Conservation (phyloP, 371 early-diverging fungal species). For the Mucor plumbeus region DNA sequence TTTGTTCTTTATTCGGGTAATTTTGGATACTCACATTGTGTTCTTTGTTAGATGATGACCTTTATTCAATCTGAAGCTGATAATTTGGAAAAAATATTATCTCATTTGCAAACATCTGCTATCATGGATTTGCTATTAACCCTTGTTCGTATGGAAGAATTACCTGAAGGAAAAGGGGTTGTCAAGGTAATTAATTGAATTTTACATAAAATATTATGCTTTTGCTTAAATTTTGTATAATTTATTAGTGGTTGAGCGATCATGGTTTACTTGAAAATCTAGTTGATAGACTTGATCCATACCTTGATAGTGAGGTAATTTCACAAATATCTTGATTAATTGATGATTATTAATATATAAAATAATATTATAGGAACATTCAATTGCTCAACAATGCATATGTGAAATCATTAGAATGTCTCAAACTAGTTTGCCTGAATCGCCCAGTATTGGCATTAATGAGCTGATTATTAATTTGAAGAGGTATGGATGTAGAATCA, state of each 20-base stretch:
- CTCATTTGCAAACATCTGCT: conserved; percentile 84
- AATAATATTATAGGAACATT: conserved; percentile 68
- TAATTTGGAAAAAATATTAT: conserved; percentile 64
- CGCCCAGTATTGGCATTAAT: conserved; percentile 74
- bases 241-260: conserved; percentile 79
- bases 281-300: conserved; percentile 81
- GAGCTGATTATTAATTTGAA: conserved; percentile 81
- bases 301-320: conserved; percentile 70
- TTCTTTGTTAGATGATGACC: conserved; percentile 50
- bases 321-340: not conserved
- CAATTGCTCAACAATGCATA: conserved; percentile 87
- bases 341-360: not conserved
- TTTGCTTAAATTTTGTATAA: not conserved
- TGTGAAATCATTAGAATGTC: conserved; percentile 91
- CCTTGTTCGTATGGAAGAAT: conserved; percentile 88
- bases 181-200: conserved; percentile 59
- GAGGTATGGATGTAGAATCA: conserved; percentile 50
- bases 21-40: conserved; percentile 3
- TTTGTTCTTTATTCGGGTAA: conserved; percentile 4
- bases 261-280: conserved; percentile 79
- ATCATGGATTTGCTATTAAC: conserved; percentile 92
- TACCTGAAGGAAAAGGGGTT: conserved; percentile 81
- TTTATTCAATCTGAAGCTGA: conserved; percentile 71
- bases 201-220: too few species aligned
- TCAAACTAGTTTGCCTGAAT: conserved; percentile 72